Conservation (phyloP, 2,329 filamentous ascomycete genomes). For the Fusarium penzigii region DNA sequence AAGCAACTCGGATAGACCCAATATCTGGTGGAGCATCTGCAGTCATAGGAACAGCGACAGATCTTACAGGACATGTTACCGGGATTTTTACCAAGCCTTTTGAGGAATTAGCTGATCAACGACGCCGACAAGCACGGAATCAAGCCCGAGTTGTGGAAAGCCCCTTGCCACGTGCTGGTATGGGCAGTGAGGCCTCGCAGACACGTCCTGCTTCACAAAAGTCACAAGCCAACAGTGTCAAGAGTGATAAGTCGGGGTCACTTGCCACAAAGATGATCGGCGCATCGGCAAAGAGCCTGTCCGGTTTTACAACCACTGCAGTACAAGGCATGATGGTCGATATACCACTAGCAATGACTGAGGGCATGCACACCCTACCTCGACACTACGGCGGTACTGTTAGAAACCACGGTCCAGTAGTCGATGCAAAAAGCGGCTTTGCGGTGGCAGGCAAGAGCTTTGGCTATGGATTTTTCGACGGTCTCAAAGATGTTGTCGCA, state of each 20-base stretch:
- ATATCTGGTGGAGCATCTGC: slow-evolving; percentile 1
- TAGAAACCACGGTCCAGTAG: background rate
- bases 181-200: too few relatives aligned
- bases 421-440: background rate
- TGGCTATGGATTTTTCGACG: background rate
- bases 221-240: background rate
- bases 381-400: background rate
- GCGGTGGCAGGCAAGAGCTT: background rate
- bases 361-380: background rate
- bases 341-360: background rate
- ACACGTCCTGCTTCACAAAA: background rate
- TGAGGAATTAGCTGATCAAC: background rate
- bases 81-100: background rate
- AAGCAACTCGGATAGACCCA: slow-evolving; percentile 1
- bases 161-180: too few relatives aligned
- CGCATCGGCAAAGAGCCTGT: background rate
- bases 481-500: background rate
- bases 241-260: background rate
- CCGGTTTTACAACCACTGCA: background rate
- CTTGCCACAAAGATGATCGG: background rate
- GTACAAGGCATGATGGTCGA: background rate
- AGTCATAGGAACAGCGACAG: background rate
- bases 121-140: too few relatives aligned
- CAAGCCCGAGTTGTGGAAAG: too few relatives aligned
- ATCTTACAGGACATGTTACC: background rate